Conservation (phyloP, 805 yeast species). For the Candida pseudoglaebosa region DNA sequence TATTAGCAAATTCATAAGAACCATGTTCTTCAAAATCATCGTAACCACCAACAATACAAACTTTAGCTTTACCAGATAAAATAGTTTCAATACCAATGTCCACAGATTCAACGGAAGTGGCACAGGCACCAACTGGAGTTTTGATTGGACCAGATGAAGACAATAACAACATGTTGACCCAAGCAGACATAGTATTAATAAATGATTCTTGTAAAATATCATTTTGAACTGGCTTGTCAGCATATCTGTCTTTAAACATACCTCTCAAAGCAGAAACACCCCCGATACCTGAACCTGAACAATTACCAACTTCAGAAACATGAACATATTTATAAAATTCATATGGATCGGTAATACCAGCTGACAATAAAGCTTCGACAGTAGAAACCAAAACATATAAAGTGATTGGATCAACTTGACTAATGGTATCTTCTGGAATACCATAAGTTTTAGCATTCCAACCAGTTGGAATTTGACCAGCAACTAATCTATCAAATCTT, state of each 20-base stretch:
- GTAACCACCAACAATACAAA: constrained; percentile 97
- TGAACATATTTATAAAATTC: constrained; percentile 98
- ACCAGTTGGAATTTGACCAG: constrained; percentile 97
- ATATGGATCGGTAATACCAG: constrained; percentile 98
- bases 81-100: constrained; percentile 95
- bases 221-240: constrained; percentile 92
- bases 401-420: constrained; percentile 96
- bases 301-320: constrained; percentile 97
- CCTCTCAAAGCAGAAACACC: constrained; percentile 97
- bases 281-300: constrained; percentile 99
- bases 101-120: constrained; percentile 96
- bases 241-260: constrained; percentile 93
- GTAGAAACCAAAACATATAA: constrained; percentile 90
- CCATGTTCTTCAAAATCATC: constrained; percentile 99
- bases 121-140: constrained; percentile 99
- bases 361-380: constrained; percentile 85
- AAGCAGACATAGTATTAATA: constrained; percentile 98
- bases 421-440: constrained; percentile 85
- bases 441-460: constrained; percentile 97
- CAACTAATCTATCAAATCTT: constrained; percentile 69
- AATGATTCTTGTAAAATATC: constrained; percentile 97
- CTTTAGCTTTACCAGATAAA: constrained; percentile 88
- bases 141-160: constrained; percentile 98
- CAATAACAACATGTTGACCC: constrained; percentile 97
- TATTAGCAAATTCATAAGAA: constrained; percentile 94